These are phyloP conservation scores for Botrytis tulipae DNA, from an alignment of 2,329 filamentous ascomycete species.

Conservation along the genomic window DNA sequence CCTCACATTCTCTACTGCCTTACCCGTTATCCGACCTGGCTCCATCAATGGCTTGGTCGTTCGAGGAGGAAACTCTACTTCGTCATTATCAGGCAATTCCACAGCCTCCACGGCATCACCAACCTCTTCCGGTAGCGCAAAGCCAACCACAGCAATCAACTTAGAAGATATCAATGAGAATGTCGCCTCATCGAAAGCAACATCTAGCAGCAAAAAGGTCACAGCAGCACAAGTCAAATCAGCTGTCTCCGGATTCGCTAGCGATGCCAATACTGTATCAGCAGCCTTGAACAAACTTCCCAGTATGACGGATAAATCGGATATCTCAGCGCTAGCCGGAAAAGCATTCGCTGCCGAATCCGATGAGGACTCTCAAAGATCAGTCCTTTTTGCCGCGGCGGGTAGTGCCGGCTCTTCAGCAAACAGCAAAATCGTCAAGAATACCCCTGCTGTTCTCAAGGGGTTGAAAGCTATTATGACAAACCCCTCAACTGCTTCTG, in stretches of 20 bases:
- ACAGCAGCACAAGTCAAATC: constrained; percentile 23
- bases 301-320: constrained; percentile 21
- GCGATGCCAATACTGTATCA: constrained; percentile 34
- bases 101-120: not conserved
- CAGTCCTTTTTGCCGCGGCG: constrained; percentile 29
- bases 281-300: constrained; percentile 28
- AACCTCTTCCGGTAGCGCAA: not conserved
- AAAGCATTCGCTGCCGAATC: constrained; percentile 32
- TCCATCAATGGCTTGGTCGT: not conserved
- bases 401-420: constrained; percentile 26
- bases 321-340: constrained; percentile 28
- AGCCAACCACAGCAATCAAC: not conserved
- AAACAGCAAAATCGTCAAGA: constrained; percentile 34
- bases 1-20: constrained; percentile 12
- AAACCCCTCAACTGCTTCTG: not conserved
- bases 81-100: not conserved
- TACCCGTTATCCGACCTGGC: not conserved
- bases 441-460: constrained; percentile 30
- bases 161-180: not conserved
- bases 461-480: constrained; percentile 30
- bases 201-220: not conserved
- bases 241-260: constrained; percentile 30
- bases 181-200: not conserved
- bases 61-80: not conserved
- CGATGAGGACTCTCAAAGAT: constrained; percentile 31